These are phyloP conservation scores for Tuctoria greenei DNA, from an alignment of 176 grass and related monocot genomes.

Conservation along the genomic window DNA sequence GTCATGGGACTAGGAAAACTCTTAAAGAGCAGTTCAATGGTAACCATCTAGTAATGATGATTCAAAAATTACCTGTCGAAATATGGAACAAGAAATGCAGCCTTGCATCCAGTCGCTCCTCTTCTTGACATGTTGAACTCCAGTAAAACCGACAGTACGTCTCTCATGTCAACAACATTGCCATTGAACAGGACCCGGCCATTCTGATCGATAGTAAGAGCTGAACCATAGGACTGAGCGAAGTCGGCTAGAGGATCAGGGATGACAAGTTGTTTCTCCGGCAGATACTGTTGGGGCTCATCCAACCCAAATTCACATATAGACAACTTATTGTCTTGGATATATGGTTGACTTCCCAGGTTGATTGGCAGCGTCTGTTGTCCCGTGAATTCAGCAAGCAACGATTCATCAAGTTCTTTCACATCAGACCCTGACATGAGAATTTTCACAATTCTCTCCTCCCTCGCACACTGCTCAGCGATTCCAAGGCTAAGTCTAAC, in stretches of 20 bases:
- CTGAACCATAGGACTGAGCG: constrained; percentile 34
- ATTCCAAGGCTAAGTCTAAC: constrained; percentile 70
- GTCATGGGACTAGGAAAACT: background rate
- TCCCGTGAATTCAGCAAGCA: constrained; percentile 55
- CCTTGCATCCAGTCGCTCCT: constrained; percentile 48
- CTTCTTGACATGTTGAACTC: constrained; percentile 53
- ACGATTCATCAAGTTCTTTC: constrained; percentile 47
- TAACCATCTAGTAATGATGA: background rate
- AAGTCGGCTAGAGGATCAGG: constrained; percentile 57
- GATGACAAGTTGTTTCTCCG: constrained; percentile 47
- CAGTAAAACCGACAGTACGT: constrained; percentile 54
- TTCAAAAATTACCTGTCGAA: constrained; percentile 59
- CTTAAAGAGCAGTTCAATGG: background rate
- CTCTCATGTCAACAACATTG: constrained; percentile 54
- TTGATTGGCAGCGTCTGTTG: constrained; percentile 39
- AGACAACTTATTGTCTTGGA: constrained; percentile 47
- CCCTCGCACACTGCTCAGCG: constrained; percentile 60
- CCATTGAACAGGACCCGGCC: constrained; percentile 59
- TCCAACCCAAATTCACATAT: constrained; percentile 49
- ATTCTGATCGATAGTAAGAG: constrained; percentile 44
- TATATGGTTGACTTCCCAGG: constrained; percentile 39
- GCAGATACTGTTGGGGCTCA: constrained; percentile 46
- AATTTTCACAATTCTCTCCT: constrained; percentile 72
- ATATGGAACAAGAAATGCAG: constrained; percentile 76
- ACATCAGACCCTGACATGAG: constrained; percentile 60